Base-by-base conservation (phyloP, 2,329 filamentous ascomycete genomes). In the Anthostomella pinea region DNA sequence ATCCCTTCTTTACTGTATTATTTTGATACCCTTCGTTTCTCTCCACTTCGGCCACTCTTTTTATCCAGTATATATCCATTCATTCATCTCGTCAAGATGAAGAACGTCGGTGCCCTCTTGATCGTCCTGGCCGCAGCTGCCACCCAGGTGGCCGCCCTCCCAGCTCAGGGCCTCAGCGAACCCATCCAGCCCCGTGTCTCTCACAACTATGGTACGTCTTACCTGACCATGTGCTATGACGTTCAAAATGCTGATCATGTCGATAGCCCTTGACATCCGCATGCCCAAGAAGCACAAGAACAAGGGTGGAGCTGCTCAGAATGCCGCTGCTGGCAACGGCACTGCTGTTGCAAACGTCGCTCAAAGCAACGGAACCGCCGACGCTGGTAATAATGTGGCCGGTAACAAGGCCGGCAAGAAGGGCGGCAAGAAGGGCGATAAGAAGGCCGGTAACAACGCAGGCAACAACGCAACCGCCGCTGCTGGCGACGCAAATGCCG, bases 21-120 rank as follows among this genome's bases (percentile, higher is more conserved):
- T 11, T 19, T 23, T 33, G 15, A 17, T 45, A 39, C 30, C 21
- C 32, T 34, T 54, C 33, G n/a, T 45, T 35, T 35, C 31, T 42
- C 42, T 45, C 38, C 35, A 49, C 36, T 43, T 45, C 38, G 33
- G 36, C 38, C 39, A 36, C 27, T 48, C 45, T 36, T 49, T 38
- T 32, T 32, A 37, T 45, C 26, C 34, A 33, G 32, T 41, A n/a
- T n/a, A n/a, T n/a, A n/a, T 39, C 35, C 27, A 40, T 45, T 17
- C 39, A 43, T 45, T 43, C 42, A 41, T 34, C 39, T 42, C 36
- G 43, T 48, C 59, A 65, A 48, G 39, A 67, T 66, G 64, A 67
- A 66, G 58, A 62, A 60, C 51, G 54, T 65, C 46, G 56, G 55
- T 46, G 52, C 60, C 41, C 56, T 65, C 46, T 40, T 66, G 32